Conservation (phyloP, 108 stramenopile genomes). For the Cyclostephanos tholiformis region DNA sequence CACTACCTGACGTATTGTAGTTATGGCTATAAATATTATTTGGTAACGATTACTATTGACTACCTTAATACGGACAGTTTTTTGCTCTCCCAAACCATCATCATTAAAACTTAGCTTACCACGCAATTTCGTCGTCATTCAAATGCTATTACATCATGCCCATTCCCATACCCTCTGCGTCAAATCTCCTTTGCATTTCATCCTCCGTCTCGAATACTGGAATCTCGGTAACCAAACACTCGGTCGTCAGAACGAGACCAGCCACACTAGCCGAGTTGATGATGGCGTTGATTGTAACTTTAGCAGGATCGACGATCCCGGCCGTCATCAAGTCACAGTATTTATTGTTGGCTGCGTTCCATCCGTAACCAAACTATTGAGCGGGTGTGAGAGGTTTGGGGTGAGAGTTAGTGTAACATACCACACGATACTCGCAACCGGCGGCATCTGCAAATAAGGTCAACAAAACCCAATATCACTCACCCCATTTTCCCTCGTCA, state of each 20-base stretch:
- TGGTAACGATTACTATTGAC: no score
- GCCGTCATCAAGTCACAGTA: constrained; percentile 86
- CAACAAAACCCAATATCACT: constrained; percentile 31
- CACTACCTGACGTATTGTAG: no score
- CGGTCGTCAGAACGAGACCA: constrained; percentile 94
- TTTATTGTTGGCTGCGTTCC: constrained; percentile 89
- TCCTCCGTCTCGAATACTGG: constrained; percentile 76
- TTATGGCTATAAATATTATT: no score
- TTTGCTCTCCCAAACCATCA: not conserved
- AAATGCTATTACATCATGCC: constrained; percentile 67
- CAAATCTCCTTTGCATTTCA: constrained; percentile 81
- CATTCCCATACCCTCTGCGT: constrained; percentile 78
- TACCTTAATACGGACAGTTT: no score
- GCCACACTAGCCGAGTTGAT: constrained; percentile 96
- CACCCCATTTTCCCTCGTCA: constrained; percentile 82
- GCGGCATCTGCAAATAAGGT: not conserved
- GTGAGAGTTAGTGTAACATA: not conserved
- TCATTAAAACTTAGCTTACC: not conserved
- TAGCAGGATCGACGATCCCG: constrained; percentile 95
- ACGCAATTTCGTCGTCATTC: no score
- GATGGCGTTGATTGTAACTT: constrained; percentile 95
- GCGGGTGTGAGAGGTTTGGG: not conserved
- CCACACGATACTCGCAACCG: not conserved
- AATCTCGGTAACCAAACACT: constrained; percentile 95
- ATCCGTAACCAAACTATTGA: constrained; percentile 85